Evolutionary conservation across 2,329 filamentous ascomycete genomes (phyloP).

Genomic region (Alternaria rosae): DNA sequence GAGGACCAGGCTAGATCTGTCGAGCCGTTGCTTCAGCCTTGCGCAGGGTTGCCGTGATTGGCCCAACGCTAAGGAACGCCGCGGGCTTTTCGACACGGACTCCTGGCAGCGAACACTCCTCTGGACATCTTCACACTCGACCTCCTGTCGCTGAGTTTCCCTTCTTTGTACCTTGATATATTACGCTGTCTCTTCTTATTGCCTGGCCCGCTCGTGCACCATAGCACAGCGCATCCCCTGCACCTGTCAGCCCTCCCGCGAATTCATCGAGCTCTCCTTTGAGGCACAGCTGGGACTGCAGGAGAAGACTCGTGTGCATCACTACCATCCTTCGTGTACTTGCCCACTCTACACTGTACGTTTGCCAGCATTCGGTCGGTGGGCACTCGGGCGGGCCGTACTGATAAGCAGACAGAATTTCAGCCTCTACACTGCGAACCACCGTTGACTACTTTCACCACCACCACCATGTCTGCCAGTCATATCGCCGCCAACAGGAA

Average conservation of each 20-base stretch:
- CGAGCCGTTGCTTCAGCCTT: slow-evolving; percentile 28
- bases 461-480: slow-evolving; percentile 54
- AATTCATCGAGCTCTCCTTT: slow-evolving; percentile 35
- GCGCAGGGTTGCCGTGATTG: slow-evolving; percentile 27
- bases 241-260: slow-evolving; percentile 22
- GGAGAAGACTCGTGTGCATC: slow-evolving; percentile 30
- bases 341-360: slow-evolving; percentile 16
- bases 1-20: slow-evolving; percentile 15
- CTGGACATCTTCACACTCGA: slow-evolving; percentile 9
- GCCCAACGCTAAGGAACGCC: slow-evolving; percentile 19
- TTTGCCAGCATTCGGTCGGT: neutral
- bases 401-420: slow-evolving; percentile 14
- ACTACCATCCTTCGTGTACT: slow-evolving; percentile 3
- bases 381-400: neutral
- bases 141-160: slow-evolving; percentile 18
- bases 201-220: slow-evolving; percentile 19
- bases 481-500: slow-evolving; percentile 77
- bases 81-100: slow-evolving; percentile 16
- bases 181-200: slow-evolving; percentile 30
- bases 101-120: slow-evolving; percentile 18
- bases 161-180: slow-evolving; percentile 34
- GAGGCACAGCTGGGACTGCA: slow-evolving; percentile 44
- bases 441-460: neutral
- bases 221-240: slow-evolving; percentile 19
- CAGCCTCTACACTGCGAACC: neutral